Percentiles rank a stretch among this genome's conserved stretches.
These are phyloP conservation scores for Groenewaldozyma tartarivorans DNA, from an alignment of 805 yeast genomes.

Conservation along the genomic window DNA sequence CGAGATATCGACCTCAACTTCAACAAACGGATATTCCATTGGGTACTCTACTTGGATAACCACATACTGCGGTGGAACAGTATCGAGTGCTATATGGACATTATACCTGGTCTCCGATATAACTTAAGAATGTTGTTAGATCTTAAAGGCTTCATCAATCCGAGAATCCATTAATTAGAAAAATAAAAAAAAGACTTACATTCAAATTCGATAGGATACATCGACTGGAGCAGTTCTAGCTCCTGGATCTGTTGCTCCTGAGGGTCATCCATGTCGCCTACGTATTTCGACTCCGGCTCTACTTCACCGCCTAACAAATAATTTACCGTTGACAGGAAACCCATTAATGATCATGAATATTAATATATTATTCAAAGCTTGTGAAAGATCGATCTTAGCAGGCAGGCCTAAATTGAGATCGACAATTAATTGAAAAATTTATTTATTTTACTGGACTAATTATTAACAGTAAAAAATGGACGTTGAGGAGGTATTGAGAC, in stretches of 20 bases:
- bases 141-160: no score
- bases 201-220: slow-evolving; percentile 82
- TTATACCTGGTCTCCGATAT: slow-evolving; percentile 42
- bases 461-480: no score
- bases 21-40: slow-evolving; percentile 69
- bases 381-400: no score
- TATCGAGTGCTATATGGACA: slow-evolving; percentile 56
- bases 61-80: slow-evolving; percentile 49
- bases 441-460: no score
- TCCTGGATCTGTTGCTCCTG: slow-evolving; percentile 83
- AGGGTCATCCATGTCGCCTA: slow-evolving; percentile 38
- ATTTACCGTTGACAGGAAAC: no score
- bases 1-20: slow-evolving; percentile 47
- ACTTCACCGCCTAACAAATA: neutral
- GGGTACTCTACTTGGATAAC: slow-evolving; percentile 62
- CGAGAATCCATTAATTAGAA: no score
- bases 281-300: neutral
- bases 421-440: no score
- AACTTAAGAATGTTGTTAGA: slow-evolving; percentile 18
- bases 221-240: slow-evolving; percentile 78
- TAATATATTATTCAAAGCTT: no score
- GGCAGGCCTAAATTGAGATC: no score
- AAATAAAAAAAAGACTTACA: slow-evolving; percentile 4
- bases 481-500: slow-evolving; percentile 10
- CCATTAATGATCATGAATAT: no score